Percentiles rank a stretch among this genome's conserved stretches.
phyloP scores from a whole-genome alignment of 768 basidiomycete species.

The Hericium rajendrae region DNA sequence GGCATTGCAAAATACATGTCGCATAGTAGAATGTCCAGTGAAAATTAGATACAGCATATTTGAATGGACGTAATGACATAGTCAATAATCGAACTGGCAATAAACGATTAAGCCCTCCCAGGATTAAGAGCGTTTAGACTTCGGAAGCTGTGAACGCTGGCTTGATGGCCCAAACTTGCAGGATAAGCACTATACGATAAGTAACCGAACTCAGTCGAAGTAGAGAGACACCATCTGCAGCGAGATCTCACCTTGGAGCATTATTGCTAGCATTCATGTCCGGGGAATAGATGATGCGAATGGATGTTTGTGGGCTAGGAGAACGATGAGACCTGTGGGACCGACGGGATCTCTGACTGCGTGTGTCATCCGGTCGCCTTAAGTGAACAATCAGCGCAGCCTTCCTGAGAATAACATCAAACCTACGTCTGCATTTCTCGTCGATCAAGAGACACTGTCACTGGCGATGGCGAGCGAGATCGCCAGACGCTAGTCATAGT shows the following conservation, averaged over 20 bases:
- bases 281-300: background rate
- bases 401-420: too few relatives aligned
- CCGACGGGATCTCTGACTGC: background rate
- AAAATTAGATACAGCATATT: background rate
- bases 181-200: background rate
- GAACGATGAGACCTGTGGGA: background rate
- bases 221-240: too few relatives aligned
- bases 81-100: too few relatives aligned
- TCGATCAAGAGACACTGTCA: slow-evolving; percentile 11
- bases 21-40: background rate
- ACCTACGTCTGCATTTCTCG: background rate
- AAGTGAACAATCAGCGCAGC: too few relatives aligned
- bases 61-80: background rate
- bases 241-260: too few relatives aligned
- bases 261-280: too few relatives aligned
- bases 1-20: too few relatives aligned
- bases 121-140: background rate
- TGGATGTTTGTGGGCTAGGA: background rate
- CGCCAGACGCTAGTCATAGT: background rate
- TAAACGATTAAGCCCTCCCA: too few relatives aligned
- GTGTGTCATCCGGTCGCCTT: background rate
- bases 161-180: background rate
- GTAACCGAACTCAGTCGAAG: background rate
- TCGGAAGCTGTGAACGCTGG: background rate
- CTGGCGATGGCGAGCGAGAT: slow-evolving; percentile 5